These are phyloP conservation scores for Kodamaea derodonti DNA, from an alignment of 1,139 yeast species.

Conservation along the genomic window DNA sequence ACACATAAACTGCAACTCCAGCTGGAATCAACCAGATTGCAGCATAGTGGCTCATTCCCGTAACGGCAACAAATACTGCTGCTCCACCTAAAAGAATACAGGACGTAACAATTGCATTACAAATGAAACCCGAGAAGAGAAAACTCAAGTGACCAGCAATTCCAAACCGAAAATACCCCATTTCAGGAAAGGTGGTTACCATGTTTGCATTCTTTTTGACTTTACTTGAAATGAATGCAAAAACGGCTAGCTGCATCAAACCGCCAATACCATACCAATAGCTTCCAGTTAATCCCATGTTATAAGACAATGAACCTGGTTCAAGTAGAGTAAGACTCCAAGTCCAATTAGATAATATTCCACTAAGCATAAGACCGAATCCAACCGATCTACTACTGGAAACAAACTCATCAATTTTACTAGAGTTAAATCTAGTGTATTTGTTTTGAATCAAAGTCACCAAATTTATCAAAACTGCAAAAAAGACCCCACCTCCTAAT, in stretches of 20 bases:
- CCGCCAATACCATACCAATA: constrained; percentile 36
- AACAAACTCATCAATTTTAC: constrained; percentile 32
- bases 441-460: constrained; percentile 29
- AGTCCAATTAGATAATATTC: constrained; percentile 36
- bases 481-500: constrained; percentile 32
- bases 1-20: constrained; percentile 39
- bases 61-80: constrained; percentile 31
- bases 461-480: constrained; percentile 28
- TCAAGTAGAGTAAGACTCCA: constrained; percentile 34
- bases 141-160: constrained; percentile 32
- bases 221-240: constrained; percentile 32
- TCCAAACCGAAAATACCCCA: constrained; percentile 36
- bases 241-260: constrained; percentile 32
- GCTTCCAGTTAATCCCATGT: constrained; percentile 24
- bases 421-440: constrained; percentile 22
- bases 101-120: constrained; percentile 34
- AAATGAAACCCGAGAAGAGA: constrained; percentile 33
- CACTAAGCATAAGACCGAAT: constrained; percentile 29
- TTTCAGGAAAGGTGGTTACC: constrained; percentile 39
- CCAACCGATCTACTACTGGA: constrained; percentile 34
- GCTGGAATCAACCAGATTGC: constrained; percentile 33
- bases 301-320: constrained; percentile 23
- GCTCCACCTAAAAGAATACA: constrained; percentile 39
- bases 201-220: constrained; percentile 36
- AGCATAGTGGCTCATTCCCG: constrained; percentile 36